phyloP scores from a whole-genome alignment of 768 basidiomycete species.

The Podaxis sp. region DNA sequence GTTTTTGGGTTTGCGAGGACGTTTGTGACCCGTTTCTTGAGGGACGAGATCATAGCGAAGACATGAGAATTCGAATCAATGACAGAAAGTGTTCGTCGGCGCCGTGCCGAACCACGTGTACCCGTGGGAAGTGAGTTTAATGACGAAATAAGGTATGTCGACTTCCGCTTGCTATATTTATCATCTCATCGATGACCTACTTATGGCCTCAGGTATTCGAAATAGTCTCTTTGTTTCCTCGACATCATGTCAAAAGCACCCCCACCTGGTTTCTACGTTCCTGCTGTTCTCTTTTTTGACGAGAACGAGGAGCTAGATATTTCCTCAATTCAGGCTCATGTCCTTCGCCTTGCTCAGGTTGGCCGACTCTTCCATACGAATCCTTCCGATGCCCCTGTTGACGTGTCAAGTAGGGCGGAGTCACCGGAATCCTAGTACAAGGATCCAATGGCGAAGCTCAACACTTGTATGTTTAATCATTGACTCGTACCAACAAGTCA shows the following conservation, averaged over 20 bases:
- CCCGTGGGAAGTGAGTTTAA: conserved; percentile 1
- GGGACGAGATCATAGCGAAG: conserved; percentile 40
- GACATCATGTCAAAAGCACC: conserved; percentile 40
- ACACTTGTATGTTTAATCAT: conserved; percentile 42
- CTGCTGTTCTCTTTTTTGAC: conserved; percentile 74
- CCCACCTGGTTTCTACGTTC: conserved; percentile 73
- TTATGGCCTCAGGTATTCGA: not conserved
- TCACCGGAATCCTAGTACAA: conserved; percentile 71
- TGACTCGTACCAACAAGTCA: not conserved
- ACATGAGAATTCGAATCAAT: conserved; percentile 9
- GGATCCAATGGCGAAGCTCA: conserved; percentile 79
- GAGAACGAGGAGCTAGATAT: conserved; percentile 71
- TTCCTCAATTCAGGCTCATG: conserved; percentile 63
- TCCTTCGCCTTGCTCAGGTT: conserved; percentile 73
- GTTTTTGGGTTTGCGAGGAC: conserved; percentile 39
- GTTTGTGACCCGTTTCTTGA: conserved; percentile 39
- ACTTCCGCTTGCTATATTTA: not conserved
- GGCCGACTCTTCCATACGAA: conserved; percentile 22
- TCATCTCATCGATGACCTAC: conserved; percentile 1
- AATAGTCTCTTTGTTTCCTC: conserved; percentile 12
- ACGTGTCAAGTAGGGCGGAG: conserved; percentile 54
- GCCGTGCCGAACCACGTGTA: conserved; percentile 11
- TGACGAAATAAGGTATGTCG: not conserved
- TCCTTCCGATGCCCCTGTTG: conserved; percentile 13
- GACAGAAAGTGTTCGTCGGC: not conserved